Base-by-base conservation (phyloP, 164 flowering plant genomes). In the Chimonanthus praecox region DNA sequence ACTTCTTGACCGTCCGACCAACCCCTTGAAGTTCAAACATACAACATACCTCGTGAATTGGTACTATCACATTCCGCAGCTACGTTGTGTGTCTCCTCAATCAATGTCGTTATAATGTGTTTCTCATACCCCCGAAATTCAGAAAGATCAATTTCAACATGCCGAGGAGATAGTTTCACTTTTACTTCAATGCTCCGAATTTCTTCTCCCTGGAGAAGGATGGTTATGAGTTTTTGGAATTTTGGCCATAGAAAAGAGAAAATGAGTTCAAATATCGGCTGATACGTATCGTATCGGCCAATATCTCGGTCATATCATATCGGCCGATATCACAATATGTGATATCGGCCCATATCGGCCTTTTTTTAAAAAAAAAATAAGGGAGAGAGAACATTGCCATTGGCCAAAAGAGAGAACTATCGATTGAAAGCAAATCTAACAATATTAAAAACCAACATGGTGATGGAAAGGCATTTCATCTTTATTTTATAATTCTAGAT, bases 81-180 rank as follows among this genome's bases (percentile, higher is more conserved):
- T 58, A 72, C 76, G 66, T 7, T 64, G 10, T 80, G 73, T 46
- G 75, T 77, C 82, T 85, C 87, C 73, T 83, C 84, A 71, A 90
- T 78, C 21, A 88, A 84, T 58, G 82, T 82, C 18, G 84, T 80
- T 18, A 90, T 82, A 43, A 90, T 82, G 68, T 87, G 86, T 78
- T 82, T 90, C 80, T 89, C 92, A 47, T 87, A 85, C 13, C 95
- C 95, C 74, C 71, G 73, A 3, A 85, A 72, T 65, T 87, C 87
- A 18, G 92, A 84, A 51, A 88, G 65, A 76, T 87, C 88, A 62
- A 90, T 70, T 83, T 87, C 92, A 11, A 87, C 78, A 70, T 88
- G 91, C 43, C 79, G 81, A 15, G 82, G 47, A 3, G 92, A 86
- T 73, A 72, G 77, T 77, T 75, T 83, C 64, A 88, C 74, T 11